Percentiles rank a stretch among this genome's conserved stretches.
Evolutionary conservation across 2,329 filamentous ascomycete genomes (phyloP).

Genomic region (Aspergillus hiratsukae): DNA sequence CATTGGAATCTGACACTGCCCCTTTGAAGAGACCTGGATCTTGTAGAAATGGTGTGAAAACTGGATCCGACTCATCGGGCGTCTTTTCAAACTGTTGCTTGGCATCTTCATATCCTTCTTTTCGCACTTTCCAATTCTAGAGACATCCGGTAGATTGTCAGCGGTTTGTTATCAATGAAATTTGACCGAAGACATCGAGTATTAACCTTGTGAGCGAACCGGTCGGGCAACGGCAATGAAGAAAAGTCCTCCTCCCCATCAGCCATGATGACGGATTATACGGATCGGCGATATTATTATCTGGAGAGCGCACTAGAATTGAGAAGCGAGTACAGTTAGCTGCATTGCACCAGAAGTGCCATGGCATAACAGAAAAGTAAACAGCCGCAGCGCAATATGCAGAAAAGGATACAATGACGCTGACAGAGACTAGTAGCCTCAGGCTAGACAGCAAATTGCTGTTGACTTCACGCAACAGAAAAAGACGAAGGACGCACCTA

Average conservation of each 20-base stretch:
- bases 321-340: slow-evolving; percentile 3
- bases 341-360: neutral
- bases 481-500: neutral
- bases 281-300: neutral
- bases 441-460: neutral
- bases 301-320: slow-evolving; percentile 1
- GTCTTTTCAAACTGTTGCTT: slow-evolving; percentile 80
- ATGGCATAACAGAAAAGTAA: neutral
- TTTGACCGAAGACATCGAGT: neutral
- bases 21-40: slow-evolving; percentile 87
- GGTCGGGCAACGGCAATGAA: slow-evolving; percentile 38
- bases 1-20: slow-evolving; percentile 89
- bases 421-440: neutral
- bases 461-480: neutral
- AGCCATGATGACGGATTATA: slow-evolving; percentile 31
- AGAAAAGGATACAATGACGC: neutral
- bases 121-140: slow-evolving; percentile 92
- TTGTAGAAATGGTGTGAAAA: slow-evolving; percentile 80
- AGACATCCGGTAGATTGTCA: slow-evolving; percentile 3
- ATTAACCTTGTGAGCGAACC: slow-evolving; percentile 41
- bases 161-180: slow-evolving; percentile 15
- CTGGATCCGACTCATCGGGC: slow-evolving; percentile 77
- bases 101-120: slow-evolving; percentile 89
- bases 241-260: slow-evolving; percentile 43
- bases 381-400: neutral